Conservation (phyloP, 2,329 filamentous ascomycete genomes). For the Tolypocladium inflatum region DNA sequence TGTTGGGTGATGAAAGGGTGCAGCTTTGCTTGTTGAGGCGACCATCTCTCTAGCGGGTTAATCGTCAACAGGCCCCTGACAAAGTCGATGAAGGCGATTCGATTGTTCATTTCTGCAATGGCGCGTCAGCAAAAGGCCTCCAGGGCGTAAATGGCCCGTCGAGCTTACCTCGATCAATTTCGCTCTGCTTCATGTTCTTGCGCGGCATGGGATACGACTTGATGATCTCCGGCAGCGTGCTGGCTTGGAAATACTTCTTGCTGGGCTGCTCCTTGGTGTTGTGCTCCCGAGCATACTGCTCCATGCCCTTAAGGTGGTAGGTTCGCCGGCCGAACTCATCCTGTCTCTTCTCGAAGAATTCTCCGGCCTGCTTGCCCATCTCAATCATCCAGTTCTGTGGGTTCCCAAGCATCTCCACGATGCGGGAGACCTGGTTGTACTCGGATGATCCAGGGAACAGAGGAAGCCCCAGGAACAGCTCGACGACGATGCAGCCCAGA, state of each 20-base stretch:
- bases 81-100: conserved; percentile 95
- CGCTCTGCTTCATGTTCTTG: conserved; percentile 98
- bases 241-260: conserved; percentile 98
- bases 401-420: conserved; percentile 95
- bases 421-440: conserved; percentile 95
- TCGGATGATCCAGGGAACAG: conserved; percentile 96
- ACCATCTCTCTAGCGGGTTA: conserved; percentile 95
- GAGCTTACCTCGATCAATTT: conserved; percentile 79
- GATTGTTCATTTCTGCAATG: conserved; percentile 87
- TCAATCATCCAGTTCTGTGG: conserved; percentile 99
- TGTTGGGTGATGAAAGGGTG: conserved; percentile 98
- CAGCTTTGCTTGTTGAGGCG: conserved; percentile 90
- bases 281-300: conserved; percentile 93
- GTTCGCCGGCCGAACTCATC: conserved; percentile 90
- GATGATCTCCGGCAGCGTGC: conserved; percentile 91
- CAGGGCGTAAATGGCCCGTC: background rate
- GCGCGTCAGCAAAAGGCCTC: background rate
- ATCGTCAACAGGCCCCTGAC: conserved; percentile 87
- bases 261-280: conserved; percentile 96
- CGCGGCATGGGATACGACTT: conserved; percentile 96
- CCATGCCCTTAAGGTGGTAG: conserved; percentile 92
- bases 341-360: conserved; percentile 88
- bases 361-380: conserved; percentile 93
- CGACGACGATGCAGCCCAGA: conserved; percentile 93
- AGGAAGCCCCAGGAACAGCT: conserved; percentile 88